Conservation (phyloP, 371 early-diverging fungal genomes). For the Zopfochytrium polystomum region DNA sequence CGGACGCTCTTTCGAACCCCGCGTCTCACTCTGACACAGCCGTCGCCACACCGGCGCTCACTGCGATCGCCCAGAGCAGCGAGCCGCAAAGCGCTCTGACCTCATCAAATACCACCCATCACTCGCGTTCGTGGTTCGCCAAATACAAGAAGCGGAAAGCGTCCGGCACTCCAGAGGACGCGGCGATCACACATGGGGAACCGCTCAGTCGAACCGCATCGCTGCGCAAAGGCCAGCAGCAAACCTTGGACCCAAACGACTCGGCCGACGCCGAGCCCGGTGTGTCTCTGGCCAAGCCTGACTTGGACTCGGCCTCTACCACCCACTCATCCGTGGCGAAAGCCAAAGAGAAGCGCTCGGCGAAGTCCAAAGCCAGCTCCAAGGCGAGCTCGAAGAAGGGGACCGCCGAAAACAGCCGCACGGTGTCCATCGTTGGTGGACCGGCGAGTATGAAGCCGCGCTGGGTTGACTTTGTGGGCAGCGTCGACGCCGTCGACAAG, state of each 20-base stretch:
- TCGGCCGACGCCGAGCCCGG: background rate
- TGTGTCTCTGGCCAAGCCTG: background rate
- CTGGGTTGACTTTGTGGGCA: slow-evolving; percentile 48
- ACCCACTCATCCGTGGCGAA: background rate
- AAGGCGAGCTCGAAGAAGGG: background rate
- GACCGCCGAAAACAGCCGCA: background rate
- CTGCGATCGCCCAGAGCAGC: background rate
- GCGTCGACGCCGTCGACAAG: slow-evolving; percentile 34
- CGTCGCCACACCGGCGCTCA: background rate
- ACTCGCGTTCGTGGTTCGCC: background rate
- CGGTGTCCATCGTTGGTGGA: slow-evolving; percentile 29
- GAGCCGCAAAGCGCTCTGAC: background rate
- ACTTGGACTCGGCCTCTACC: background rate
- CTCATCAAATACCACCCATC: no score
- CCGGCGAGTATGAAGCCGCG: slow-evolving; percentile 29
- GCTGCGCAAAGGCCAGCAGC: background rate
- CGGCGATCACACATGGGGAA: no score
- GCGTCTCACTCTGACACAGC: background rate
- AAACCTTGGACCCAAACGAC: background rate
- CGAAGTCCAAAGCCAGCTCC: background rate
- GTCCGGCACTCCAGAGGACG: no score
- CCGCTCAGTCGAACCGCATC: no score
- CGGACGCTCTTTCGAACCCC: no score
- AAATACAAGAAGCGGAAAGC: background rate
- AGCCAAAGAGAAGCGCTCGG: background rate